A percentile compares a stretch with the other conserved stretches of the same genome.
Evolutionary conservation across 108 stramenopile genomes (phyloP).

Genomic region (Cyclostephanos invisitatus): DNA sequence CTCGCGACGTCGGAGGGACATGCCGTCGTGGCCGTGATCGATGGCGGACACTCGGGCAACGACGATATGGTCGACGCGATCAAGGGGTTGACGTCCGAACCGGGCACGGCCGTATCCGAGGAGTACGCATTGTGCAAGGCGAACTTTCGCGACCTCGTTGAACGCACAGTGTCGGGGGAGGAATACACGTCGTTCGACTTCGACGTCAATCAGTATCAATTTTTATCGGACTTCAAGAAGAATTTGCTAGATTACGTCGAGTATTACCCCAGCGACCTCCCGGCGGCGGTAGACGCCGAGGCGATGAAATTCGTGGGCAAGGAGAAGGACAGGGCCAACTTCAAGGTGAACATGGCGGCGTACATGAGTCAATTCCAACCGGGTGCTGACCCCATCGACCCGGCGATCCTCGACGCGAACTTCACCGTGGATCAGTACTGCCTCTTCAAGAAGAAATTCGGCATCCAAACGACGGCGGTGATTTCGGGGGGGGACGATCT

Average conservation of each 20-base stretch:
- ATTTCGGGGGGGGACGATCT: conserved; percentile 73
- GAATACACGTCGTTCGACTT: conserved; percentile 48
- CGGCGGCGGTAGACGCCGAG: conserved; percentile 71
- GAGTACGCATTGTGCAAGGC: conserved; percentile 80
- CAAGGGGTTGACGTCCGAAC: conserved; percentile 75
- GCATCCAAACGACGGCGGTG: conserved; percentile 74
- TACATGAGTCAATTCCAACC: conserved; percentile 79
- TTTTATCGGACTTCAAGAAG: conserved; percentile 72
- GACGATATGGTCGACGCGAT: conserved; percentile 75
- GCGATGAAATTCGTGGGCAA: conserved; percentile 72
- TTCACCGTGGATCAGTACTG: conserved; percentile 81
- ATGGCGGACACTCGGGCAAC: conserved; percentile 73
- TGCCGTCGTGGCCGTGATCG: conserved; percentile 84
- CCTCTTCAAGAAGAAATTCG: conserved; percentile 78
- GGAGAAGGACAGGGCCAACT: conserved; percentile 81
- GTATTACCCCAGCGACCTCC: conserved; percentile 68
- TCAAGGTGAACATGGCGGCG: conserved; percentile 72
- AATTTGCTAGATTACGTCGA: conserved; percentile 70
- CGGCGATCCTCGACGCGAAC: conserved; percentile 60
- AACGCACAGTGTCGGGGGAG: conserved; percentile 57
- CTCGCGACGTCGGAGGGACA: conserved; percentile 58
- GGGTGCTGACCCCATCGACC: conserved; percentile 68
- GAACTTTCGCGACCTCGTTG: conserved; percentile 74
- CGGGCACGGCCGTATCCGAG: conserved; percentile 79
- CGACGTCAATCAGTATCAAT: conserved; percentile 45